These are phyloP conservation scores for Thielaviopsis ethacetica DNA, from an alignment of 2,329 filamentous ascomycete species.

Conservation along the genomic window DNA sequence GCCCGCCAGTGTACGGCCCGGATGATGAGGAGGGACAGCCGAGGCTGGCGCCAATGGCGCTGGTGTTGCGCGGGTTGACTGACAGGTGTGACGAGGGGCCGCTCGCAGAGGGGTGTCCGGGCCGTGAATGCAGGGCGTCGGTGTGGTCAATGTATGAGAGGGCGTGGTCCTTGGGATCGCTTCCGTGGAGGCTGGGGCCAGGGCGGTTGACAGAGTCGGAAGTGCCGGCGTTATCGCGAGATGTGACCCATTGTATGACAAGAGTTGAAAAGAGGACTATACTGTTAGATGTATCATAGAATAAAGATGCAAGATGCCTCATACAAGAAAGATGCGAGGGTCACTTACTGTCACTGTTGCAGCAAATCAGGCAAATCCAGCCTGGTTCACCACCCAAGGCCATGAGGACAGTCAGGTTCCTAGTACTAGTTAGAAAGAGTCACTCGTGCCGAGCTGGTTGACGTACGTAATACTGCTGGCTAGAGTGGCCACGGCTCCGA, in stretches of 20 bases:
- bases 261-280: conserved; percentile 43
- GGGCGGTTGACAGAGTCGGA: conserved; percentile 14
- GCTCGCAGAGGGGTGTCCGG: not conserved
- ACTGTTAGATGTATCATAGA: not conserved
- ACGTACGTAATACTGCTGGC: conserved; percentile 39
- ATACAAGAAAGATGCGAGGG: not conserved
- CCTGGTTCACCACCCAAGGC: conserved; percentile 43
- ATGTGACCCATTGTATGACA: conserved; percentile 46
- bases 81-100: not conserved
- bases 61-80: not conserved
- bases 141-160: conserved; percentile 3
- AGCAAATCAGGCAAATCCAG: conserved; percentile 50
- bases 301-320: not conserved
- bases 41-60: not conserved
- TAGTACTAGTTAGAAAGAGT: conserved; percentile 16
- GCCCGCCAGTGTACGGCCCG: conserved; percentile 2
- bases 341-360: conserved; percentile 41
- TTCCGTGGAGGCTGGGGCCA: conserved; percentile 5
- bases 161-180: conserved; percentile 1
- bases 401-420: conserved; percentile 43
- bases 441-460: not conserved
- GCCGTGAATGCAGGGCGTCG: not conserved
- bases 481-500: conserved; percentile 40
- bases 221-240: conserved; percentile 26
- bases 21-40: not conserved